phyloP scores from a whole-genome alignment of 129 eudicot species.

The Lonicera japonica region DNA sequence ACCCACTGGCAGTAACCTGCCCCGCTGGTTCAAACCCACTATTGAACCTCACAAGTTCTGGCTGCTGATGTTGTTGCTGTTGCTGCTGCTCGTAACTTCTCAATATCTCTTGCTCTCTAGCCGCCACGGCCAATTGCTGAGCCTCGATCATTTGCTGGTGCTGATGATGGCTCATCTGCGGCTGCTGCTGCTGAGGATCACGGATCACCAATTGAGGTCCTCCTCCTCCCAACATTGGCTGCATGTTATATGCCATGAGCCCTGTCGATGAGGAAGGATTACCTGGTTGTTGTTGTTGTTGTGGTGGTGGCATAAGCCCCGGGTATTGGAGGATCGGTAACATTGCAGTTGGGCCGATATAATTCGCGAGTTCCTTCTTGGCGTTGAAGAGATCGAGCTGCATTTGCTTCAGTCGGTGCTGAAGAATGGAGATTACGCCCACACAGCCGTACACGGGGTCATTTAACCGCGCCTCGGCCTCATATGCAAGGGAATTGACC shows the following conservation, averaged over 20 bases:
- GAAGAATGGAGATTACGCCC: conserved; percentile 65
- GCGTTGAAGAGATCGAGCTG: conserved; percentile 53
- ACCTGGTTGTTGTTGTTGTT: background rate
- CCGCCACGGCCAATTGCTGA: conserved; percentile 38
- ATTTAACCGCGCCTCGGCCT: conserved; percentile 69
- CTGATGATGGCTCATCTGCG: no score
- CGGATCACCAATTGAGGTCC: conserved; percentile 19
- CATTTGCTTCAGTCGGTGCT: conserved; percentile 60
- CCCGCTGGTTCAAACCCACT: background rate
- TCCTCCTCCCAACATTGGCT: conserved; percentile 44
- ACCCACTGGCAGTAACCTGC: conserved; percentile 27
- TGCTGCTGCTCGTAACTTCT: conserved; percentile 18
- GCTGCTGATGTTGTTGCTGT: no score
- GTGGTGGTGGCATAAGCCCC: conserved; percentile 19
- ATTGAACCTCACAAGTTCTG: no score
- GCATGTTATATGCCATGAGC: conserved; percentile 44
- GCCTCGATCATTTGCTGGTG: conserved; percentile 37
- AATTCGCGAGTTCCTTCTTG: conserved; percentile 53
- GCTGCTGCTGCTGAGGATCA: conserved; percentile 29
- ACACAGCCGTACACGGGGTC: conserved; percentile 96
- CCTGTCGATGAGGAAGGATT: no score
- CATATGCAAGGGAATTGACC: conserved; percentile 71
- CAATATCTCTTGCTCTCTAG: conserved; percentile 39
- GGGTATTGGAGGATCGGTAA: conserved; percentile 51
- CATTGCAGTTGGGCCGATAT: conserved; percentile 68